phyloP scores from a whole-genome alignment of 208 protist genomes.

The Leishmania turanica region DNA sequence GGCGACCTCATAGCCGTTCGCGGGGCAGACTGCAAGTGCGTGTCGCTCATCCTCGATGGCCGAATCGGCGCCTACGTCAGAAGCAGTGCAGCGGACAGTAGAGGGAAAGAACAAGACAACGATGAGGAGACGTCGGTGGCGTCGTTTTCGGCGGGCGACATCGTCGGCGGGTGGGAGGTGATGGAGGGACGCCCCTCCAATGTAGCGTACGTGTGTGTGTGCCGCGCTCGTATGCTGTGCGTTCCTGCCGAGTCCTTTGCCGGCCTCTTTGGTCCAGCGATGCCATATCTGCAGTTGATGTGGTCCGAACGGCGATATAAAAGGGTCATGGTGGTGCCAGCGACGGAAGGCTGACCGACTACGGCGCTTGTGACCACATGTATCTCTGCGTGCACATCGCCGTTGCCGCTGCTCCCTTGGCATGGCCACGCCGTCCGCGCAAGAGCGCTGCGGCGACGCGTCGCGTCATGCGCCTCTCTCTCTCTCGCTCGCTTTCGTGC shows the following conservation, averaged over 20 bases:
- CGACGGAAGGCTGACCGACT: background rate
- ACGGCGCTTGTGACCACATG: background rate
- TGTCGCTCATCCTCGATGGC: conserved; percentile 16
- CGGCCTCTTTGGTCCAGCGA: conserved; percentile 8
- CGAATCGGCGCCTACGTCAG: conserved; percentile 13
- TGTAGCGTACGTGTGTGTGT: conserved; percentile 19
- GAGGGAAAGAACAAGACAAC: background rate
- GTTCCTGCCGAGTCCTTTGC: conserved; percentile 19
- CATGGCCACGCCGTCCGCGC: background rate
- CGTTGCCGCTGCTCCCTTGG: background rate
- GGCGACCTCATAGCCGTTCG: conserved; percentile 19
- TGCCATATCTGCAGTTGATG: conserved; percentile 13
- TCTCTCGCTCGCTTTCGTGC: background rate
- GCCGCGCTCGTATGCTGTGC: conserved; percentile 12
- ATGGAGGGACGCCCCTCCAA: background rate
- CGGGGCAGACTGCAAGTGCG: background rate
- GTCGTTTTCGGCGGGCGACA: conserved; percentile 14
- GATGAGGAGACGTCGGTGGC: background rate
- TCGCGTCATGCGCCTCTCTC: background rate
- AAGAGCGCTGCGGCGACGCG: background rate
- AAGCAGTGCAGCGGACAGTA: background rate
- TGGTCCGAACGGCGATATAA: conserved; percentile 17
- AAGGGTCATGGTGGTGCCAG: background rate
- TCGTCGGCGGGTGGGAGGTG: conserved; percentile 18
- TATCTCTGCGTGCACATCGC: background rate